These are phyloP conservation scores for Mrakia blollopis DNA, from an alignment of 768 basidiomycete genomes.

Conservation along the genomic window DNA sequence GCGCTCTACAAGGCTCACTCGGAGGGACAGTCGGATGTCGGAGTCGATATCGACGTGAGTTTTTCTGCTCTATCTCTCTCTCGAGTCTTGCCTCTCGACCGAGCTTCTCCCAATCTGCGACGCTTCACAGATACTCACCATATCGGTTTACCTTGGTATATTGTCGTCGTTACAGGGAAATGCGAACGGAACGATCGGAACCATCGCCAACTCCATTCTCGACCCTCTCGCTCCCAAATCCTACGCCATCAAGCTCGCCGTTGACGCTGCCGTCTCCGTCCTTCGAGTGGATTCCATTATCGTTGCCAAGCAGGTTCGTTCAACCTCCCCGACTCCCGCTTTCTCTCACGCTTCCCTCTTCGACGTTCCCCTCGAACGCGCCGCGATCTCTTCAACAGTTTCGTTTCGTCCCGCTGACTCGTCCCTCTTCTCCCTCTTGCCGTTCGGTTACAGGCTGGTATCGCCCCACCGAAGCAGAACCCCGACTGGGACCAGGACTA, in stretches of 20 bases:
- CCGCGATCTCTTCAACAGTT: too few relatives aligned
- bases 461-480: constrained; percentile 41
- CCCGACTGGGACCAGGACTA: constrained; percentile 42
- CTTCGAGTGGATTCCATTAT: constrained; percentile 96
- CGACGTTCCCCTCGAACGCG: too few relatives aligned
- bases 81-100: background rate
- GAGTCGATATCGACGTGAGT: constrained; percentile 77
- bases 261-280: constrained; percentile 83
- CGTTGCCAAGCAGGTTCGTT: constrained; percentile 62
- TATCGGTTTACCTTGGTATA: background rate
- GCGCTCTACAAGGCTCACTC: constrained; percentile 86
- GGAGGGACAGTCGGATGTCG: constrained; percentile 46
- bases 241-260: constrained; percentile 85
- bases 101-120: background rate
- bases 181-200: constrained; percentile 59
- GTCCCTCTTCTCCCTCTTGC: background rate
- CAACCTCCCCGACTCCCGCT: background rate
- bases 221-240: constrained; percentile 85
- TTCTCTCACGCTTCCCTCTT: background rate
- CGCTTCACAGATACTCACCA: too few relatives aligned
- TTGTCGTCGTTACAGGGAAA: constrained; percentile 21
- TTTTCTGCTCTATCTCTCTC: background rate
- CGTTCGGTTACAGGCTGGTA: constrained; percentile 13
- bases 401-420: background rate
- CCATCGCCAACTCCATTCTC: constrained; percentile 55